Base-by-base conservation (phyloP, 192 early-diverging fungal species). In the Oehlia diaphana region DNA sequence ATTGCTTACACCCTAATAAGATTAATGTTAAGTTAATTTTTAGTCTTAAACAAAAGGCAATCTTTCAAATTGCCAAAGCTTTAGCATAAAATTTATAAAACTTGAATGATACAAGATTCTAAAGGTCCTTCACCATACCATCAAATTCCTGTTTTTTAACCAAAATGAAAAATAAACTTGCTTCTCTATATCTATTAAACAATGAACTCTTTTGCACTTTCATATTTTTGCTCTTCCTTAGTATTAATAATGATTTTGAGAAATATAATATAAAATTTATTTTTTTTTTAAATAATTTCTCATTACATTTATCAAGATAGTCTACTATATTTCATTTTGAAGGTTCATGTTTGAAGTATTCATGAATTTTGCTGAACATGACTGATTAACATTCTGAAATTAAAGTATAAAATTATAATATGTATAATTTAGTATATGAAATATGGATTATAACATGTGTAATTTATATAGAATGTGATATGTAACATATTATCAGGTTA, bases 31-130 rank as follows among this genome's bases (percentile, higher is more conserved):
- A 49, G 72, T 73, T 10, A 7, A 73, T 49, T 28, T 23, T 9
- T 23, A 73, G 72, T 58, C 72, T 73, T 73, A 49, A 73, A 73
- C 72, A 23, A 58, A 4, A 50, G 72, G 2, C 49, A 73, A 73
- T 33, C 72, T 28, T 23, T 9, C 10, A 50, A 49, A 73, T 73
- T 73, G 14, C 23, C 49, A 4, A 0, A 49, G 72, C 72, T 49
- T 49, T 26, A 47, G 35, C 72, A 73, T 33, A 58, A 73, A 23
- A 49, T 73, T 73, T 49, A 49, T 73, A 58, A 73, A 49, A 73
- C 72, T 72, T 73, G 72, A 73, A 73, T 73, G 47, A 33, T 14
- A 73, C 72, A 58, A 31, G 23, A 23, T 4, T 47, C 47, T 14
- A 47, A 35, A 50, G 72, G 9, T 14, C 65, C 71, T 68, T 14